Evolutionary conservation across 2,329 filamentous ascomycete genomes (phyloP).

Genomic region (Pseudogymnoascus sp.): DNA sequence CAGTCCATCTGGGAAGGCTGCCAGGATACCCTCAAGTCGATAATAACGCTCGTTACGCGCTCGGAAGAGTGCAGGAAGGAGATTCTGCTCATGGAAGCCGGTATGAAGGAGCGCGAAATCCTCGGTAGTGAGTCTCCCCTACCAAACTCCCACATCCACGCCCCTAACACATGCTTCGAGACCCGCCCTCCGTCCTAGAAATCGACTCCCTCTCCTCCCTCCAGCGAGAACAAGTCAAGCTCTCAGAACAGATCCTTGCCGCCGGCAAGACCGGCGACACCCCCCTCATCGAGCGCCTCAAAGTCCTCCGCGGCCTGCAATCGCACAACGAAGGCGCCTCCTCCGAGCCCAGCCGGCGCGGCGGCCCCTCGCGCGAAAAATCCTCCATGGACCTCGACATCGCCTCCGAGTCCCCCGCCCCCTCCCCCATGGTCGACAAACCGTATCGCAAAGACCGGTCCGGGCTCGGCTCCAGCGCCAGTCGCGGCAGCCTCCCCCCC

Average conservation of each 20-base stretch:
- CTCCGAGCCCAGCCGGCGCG: slow-evolving; percentile 13
- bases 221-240: slow-evolving; percentile 25
- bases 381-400: slow-evolving; percentile 25
- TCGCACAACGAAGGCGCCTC: slow-evolving; percentile 19
- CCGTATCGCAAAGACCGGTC: slow-evolving; percentile 17
- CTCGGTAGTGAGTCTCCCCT: background rate
- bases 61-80: background rate
- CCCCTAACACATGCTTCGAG: slow-evolving; percentile 11
- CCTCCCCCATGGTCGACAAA: slow-evolving; percentile 23
- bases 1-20: background rate
- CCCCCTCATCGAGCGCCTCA: slow-evolving; percentile 10
- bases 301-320: slow-evolving; percentile 17
- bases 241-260: slow-evolving; percentile 20
- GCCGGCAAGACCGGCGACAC: slow-evolving; percentile 13
- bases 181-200: slow-evolving; percentile 18
- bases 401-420: slow-evolving; percentile 24
- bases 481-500: slow-evolving; percentile 20
- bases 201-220: slow-evolving; percentile 18
- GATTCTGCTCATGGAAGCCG: background rate
- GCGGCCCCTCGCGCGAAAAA: slow-evolving; percentile 17
- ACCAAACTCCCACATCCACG: background rate
- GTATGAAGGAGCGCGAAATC: background rate
- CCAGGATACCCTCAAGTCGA: background rate
- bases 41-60: background rate
- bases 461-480: slow-evolving; percentile 17